A percentile compares a stretch with the other conserved stretches of the same genome.
Conservation (phyloP, 2,329 filamentous ascomycete genomes). For the Paraphoma chrysanthemicola region DNA sequence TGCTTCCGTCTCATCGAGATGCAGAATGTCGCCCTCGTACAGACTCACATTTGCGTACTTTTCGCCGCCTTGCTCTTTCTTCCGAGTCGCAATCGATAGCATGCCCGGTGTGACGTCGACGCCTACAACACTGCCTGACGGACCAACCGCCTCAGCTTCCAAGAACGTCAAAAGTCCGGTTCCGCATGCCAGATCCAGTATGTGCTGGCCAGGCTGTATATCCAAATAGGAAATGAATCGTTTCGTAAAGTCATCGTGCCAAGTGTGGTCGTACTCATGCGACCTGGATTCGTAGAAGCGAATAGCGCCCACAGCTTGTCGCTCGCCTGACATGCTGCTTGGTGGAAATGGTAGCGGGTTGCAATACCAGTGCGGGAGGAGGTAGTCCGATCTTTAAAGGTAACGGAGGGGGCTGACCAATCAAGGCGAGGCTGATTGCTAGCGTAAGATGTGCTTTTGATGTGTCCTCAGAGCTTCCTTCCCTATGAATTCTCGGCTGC, state of each 20-base stretch:
- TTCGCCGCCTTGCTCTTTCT: slow-evolving; percentile 31
- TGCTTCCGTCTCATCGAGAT: slow-evolving; percentile 36
- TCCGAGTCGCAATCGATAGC: slow-evolving; percentile 46
- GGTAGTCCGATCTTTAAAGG: not conserved
- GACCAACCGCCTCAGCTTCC: slow-evolving; percentile 48
- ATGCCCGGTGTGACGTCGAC: slow-evolving; percentile 52
- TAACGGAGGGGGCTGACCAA: not conserved
- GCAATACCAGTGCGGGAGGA: not conserved
- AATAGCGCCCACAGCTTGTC: slow-evolving; percentile 39
- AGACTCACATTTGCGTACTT: slow-evolving; percentile 44
- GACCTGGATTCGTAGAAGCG: slow-evolving; percentile 46
- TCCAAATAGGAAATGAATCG: slow-evolving; percentile 45
- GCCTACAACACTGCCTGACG: slow-evolving; percentile 47
- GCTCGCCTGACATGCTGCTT: slow-evolving; percentile 19
- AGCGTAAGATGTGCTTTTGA: slow-evolving; percentile 3
- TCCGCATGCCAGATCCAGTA: slow-evolving; percentile 57
- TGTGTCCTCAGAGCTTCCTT: not conserved
- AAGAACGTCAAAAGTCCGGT: slow-evolving; percentile 54
- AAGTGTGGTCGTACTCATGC: slow-evolving; percentile 49
- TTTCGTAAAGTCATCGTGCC: slow-evolving; percentile 49
- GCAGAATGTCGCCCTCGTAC: slow-evolving; percentile 46
- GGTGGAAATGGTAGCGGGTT: not conserved
- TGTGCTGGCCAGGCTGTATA: slow-evolving; percentile 45
- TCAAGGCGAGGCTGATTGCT: not conserved
- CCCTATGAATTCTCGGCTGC: not conserved